Percentiles rank a stretch among this genome's conserved stretches.
phyloP scores from a whole-genome alignment of 176 grass and related monocot species.

The Carex parvula region DNA sequence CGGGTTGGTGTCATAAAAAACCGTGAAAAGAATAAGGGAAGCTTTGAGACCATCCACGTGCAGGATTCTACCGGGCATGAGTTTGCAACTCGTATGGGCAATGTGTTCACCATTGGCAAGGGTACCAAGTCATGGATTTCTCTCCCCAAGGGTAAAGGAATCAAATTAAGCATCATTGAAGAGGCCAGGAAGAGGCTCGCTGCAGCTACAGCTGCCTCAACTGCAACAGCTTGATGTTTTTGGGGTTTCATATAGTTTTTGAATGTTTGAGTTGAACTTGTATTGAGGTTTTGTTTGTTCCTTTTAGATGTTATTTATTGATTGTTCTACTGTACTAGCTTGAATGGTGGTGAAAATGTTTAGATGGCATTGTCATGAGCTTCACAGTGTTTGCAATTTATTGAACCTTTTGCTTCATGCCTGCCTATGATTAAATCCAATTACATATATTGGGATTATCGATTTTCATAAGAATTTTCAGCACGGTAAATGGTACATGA shows the following conservation, averaged over 20 bases:
- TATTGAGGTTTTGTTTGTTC: not conserved
- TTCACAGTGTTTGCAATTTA: not conserved
- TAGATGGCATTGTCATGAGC: not conserved
- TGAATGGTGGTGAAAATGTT: not conserved
- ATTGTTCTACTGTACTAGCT: not conserved
- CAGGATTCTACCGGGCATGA: slow-evolving; percentile 55
- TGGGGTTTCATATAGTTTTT: not conserved
- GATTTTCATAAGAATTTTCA: not conserved
- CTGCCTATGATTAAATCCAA: not conserved
- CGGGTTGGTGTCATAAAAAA: slow-evolving; percentile 59
- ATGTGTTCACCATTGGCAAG: slow-evolving; percentile 68
- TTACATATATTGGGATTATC: not conserved
- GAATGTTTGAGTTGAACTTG: slow-evolving; percentile 5
- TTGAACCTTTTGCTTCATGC: not conserved
- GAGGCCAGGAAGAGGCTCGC: slow-evolving; percentile 49
- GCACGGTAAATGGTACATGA: not conserved
- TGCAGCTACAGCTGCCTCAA: slow-evolving; percentile 19
- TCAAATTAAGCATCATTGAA: slow-evolving; percentile 64
- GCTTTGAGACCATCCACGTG: slow-evolving; percentile 58
- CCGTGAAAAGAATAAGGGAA: slow-evolving; percentile 71
- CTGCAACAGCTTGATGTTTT: slow-evolving; percentile 17
- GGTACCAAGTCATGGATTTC: slow-evolving; percentile 50
- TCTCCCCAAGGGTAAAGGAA: slow-evolving; percentile 64
- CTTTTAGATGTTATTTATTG: not conserved
- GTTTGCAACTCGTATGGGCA: slow-evolving; percentile 45